phyloP scores from a whole-genome alignment of 805 yeast genomes.

The Candida wancherniae region DNA sequence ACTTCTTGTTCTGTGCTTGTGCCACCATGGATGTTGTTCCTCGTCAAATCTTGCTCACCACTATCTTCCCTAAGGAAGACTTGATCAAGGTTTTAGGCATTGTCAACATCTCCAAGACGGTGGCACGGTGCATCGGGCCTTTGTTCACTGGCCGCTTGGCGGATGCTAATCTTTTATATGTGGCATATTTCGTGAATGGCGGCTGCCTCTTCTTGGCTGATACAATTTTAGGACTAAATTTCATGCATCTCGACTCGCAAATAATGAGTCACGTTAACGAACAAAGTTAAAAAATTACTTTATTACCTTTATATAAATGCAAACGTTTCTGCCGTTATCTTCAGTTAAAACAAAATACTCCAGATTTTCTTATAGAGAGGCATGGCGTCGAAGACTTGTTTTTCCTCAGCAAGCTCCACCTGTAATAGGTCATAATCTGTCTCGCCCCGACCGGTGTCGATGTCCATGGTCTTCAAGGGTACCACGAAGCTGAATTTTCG shows the following conservation, averaged over 20 bases:
- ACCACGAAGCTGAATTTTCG: conserved; percentile 19
- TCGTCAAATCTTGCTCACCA: conserved; percentile 72
- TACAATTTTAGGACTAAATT: conserved; percentile 37
- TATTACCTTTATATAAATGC: no score
- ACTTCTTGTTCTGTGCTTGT: conserved; percentile 45
- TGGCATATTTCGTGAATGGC: conserved; percentile 52
- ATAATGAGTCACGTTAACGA: conserved; percentile 15
- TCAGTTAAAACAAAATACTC: no score
- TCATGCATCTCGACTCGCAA: conserved; percentile 36
- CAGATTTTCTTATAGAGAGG: no score
- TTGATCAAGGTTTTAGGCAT: conserved; percentile 77
- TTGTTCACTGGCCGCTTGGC: conserved; percentile 73
- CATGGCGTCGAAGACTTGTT: conserved; percentile 7
- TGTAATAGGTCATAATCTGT: conserved; percentile 20
- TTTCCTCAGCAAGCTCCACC: conserved; percentile 21
- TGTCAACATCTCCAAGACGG: conserved; percentile 81
- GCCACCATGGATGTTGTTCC: conserved; percentile 91
- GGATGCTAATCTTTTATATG: conserved; percentile 38
- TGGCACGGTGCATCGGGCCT: conserved; percentile 82
- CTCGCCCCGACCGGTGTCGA: conserved; percentile 24
- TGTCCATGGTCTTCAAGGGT: conserved; percentile 20
- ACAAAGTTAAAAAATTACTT: no score
- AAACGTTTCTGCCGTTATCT: neutral
- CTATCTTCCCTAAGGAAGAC: conserved; percentile 58
- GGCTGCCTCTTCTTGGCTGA: conserved; percentile 48